Evolutionary conservation across 495 filamentous ascomycete genomes (phyloP).

Genomic region (Penicillium verhagenii): DNA sequence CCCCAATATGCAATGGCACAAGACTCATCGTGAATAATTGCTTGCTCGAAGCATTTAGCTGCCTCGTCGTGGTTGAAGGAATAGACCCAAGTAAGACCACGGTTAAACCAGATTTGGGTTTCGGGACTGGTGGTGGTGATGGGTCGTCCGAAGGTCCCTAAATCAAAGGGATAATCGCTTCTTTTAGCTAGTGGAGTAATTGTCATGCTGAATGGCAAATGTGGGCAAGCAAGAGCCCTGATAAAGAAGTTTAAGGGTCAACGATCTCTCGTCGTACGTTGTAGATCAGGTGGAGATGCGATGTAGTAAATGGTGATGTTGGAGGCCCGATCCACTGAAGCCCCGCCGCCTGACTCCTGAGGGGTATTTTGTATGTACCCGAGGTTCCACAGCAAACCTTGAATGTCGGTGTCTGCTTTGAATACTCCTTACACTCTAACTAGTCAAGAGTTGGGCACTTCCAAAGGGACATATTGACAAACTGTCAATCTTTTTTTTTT

Average conservation of each 20-base stretch:
- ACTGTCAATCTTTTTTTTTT: neutral
- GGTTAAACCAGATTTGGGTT: constrained; percentile 39
- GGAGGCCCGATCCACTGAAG: neutral
- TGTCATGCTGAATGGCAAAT: constrained; percentile 5
- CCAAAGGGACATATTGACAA: neutral
- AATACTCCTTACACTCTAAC: no score
- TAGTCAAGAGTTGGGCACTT: no score
- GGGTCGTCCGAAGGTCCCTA: constrained; percentile 18
- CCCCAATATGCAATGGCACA: constrained; percentile 69
- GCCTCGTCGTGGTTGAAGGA: constrained; percentile 40
- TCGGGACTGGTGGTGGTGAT: constrained; percentile 21
- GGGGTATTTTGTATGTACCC: neutral
- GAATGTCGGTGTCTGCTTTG: no score
- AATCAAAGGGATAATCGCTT: constrained; percentile 19
- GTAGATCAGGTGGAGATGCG: neutral
- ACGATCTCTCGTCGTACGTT: neutral
- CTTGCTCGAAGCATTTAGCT: constrained; percentile 56
- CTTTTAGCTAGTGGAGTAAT: neutral
- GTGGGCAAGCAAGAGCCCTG: neutral
- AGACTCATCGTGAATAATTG: constrained; percentile 49
- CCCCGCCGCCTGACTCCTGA: neutral
- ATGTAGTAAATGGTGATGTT: neutral
- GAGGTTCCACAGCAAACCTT: neutral
- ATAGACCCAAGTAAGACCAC: constrained; percentile 36
- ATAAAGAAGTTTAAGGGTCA: neutral